Evolutionary conservation across 1,139 yeast species (phyloP).

Genomic region (Nakaseomyces sp.): DNA sequence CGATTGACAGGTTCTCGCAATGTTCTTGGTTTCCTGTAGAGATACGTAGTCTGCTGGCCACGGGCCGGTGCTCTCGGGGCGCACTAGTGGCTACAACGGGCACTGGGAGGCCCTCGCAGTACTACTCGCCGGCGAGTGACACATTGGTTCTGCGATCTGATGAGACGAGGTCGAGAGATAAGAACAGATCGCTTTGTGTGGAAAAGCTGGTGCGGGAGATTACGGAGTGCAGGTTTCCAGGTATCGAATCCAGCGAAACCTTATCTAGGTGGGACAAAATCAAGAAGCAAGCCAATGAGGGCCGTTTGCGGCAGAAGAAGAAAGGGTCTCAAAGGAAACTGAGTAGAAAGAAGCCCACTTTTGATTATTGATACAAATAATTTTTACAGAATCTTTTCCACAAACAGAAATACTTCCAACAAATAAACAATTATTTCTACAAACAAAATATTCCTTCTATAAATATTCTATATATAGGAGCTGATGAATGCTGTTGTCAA

Average conservation of each 20-base stretch:
- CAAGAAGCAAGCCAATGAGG: constrained; percentile 39
- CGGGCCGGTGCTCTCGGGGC: constrained; percentile 33
- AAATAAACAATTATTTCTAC: background rate
- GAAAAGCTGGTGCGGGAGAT: constrained; percentile 50
- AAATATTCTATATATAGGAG: too few relatives aligned
- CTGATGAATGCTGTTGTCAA: too few relatives aligned
- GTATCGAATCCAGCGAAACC: constrained; percentile 43
- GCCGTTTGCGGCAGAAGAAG: constrained; percentile 46
- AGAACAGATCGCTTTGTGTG: constrained; percentile 52
- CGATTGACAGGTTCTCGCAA: constrained; percentile 43
- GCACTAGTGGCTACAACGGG: constrained; percentile 12
- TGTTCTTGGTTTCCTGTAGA: constrained; percentile 58
- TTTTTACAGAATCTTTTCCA: background rate
- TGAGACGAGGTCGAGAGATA: constrained; percentile 47
- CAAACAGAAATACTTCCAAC: background rate
- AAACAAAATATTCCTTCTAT: background rate
- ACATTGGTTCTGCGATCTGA: constrained; percentile 56
- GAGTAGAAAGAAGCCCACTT: constrained; percentile 29
- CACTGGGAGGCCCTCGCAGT: constrained; percentile 36
- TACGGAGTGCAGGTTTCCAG: constrained; percentile 41
- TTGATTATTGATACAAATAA: constrained; percentile 5
- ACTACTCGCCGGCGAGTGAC: constrained; percentile 50
- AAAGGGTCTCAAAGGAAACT: constrained; percentile 47
- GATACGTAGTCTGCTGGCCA: constrained; percentile 27
- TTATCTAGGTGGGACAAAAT: constrained; percentile 49